A percentile compares a stretch with the other conserved stretches of the same genome.
These are phyloP conservation scores for Citrullus mucosospermus DNA, from an alignment of 306 rosid genomes.

Conservation along the genomic window DNA sequence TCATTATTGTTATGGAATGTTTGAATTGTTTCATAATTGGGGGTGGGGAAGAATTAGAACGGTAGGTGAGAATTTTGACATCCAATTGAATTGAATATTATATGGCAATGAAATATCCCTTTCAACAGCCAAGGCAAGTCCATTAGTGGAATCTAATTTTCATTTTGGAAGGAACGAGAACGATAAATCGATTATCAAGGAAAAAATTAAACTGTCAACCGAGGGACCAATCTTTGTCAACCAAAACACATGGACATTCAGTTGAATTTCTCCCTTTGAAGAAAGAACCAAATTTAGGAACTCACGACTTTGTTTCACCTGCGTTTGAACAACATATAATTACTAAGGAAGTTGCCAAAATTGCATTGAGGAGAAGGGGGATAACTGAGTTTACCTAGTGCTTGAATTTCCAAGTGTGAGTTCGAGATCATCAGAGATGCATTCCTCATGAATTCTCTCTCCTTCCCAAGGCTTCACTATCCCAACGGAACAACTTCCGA, in stretches of 20 bases:
- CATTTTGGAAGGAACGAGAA: neutral
- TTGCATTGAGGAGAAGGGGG: neutral
- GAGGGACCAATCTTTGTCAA: conserved; percentile 19
- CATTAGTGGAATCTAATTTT: neutral
- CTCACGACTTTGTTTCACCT: neutral
- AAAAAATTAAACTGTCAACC: conserved; percentile 12
- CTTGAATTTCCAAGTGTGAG: conserved; percentile 47
- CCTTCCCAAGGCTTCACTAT: conserved; percentile 62
- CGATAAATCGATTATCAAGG: neutral
- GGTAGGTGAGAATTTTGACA: neutral
- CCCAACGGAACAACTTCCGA: conserved; percentile 33
- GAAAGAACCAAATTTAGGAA: neutral
- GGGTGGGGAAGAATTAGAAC: neutral
- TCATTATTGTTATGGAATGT: neutral
- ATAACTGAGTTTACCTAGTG: conserved; percentile 18
- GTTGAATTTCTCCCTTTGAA: conserved; percentile 4
- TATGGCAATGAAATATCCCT: neutral
- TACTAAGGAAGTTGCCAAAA: neutral
- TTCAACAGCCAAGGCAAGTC: neutral
- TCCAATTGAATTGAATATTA: neutral
- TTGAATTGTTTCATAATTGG: neutral
- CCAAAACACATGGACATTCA: conserved; percentile 20
- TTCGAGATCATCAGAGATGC: conserved; percentile 48
- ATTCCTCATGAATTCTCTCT: conserved; percentile 53
- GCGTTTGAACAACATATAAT: neutral